Base-by-base conservation (phyloP, 495 filamentous ascomycete species). In the Trichoderma erinaceum region DNA sequence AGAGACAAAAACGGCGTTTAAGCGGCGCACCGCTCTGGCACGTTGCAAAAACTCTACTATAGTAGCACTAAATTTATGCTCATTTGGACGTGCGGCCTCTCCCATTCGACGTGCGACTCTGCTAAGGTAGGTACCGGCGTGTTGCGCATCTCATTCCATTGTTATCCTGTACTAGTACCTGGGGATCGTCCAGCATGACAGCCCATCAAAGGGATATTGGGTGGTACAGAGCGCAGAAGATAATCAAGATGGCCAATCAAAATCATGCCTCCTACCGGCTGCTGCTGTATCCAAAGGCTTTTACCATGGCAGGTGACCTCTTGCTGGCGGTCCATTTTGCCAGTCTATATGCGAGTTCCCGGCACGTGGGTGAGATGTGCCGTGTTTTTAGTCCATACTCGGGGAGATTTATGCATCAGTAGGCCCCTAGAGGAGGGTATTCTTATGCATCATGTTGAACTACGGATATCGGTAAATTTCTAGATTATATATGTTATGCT, bases 361-460 rank as follows among this genome's bases (percentile, higher is more conserved):
- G 56, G 56, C 56, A 61, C 56, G 56, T 61, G 56, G 23, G 13
- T 13, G 25, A 61, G 56, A 61, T 61, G 56, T 61, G 56, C 56
- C 56, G 56, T 61, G 23, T 21, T 29, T 12, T 29, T 12, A 61
- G 27, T 16, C 4, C 29, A 32, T 61, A 64, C 35, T 41, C 41
- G 21, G 50, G 23, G 21, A 32, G 32, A 67, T 67, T 67, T 61
- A 65, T 35, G 32, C 32, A n/a, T 18, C 18, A 25, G 21, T 25
- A 41, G 29, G 29, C 56, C 3, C 10, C 27, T 13, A 32, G 25
- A 3, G 23, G 25, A 21, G 12, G 23, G 25, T 12, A 61, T 7
- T 15, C 11, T 61, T 32, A 61, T 32, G 56, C 56, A 61, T 32
- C 5, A 61, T 2, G 23, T 3, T 32, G 56, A 4, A 35, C 4